Evolutionary conservation across 108 stramenopile species (phyloP), one percentile per base, ranked within the genome.

Genomic region (Nitzschia sp.): DNA sequence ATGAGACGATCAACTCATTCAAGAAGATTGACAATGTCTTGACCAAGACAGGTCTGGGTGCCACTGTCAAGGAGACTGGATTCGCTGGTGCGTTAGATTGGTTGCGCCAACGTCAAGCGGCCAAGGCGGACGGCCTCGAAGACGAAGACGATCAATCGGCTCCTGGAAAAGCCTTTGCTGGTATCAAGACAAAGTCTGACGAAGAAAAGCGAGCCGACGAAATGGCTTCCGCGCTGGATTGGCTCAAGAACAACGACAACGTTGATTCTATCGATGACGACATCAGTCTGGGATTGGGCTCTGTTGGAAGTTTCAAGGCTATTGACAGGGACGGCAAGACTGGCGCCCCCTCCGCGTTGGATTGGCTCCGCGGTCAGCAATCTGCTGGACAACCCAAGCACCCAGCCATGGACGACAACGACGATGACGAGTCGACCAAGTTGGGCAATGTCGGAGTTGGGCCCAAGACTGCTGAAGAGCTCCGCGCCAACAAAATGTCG

Each of bases 141-240:
- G 68, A 69, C 16, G 38, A 48, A 38, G 72, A 73, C 33, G 54
- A 65, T 52, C 28, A 53, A 47, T 38, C 53, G 27, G 16, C 53
- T 11, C 30, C 46, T 19, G 61, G 53, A 22, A 50, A 58, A 45
- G 28, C 29, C 22, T 54, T 54, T 48, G 63, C 21, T 27, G 66
- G 66, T 1, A 5, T 62, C 16, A 34, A 29, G 15, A 54, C 72
- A 16, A 58, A 55, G 72, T 66, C 63, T 19, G 73, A 67, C 9
- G 65, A 81, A 45, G 66, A 81, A 54, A 60, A 70, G 44, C 48
- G 69, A 19, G 79, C 79, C 4, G 50, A 63, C 22, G 74, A 81
- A 54, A 76, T 81, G 80, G 75, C 68, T 32, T 72, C 48, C 56
- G 75, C 75, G 13, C 52, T 81, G 15, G 58, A 76, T 44, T 81